These are phyloP conservation scores for Apiospora sp. DNA, from an alignment of 2,329 filamentous ascomycete genomes.

Conservation along the genomic window DNA sequence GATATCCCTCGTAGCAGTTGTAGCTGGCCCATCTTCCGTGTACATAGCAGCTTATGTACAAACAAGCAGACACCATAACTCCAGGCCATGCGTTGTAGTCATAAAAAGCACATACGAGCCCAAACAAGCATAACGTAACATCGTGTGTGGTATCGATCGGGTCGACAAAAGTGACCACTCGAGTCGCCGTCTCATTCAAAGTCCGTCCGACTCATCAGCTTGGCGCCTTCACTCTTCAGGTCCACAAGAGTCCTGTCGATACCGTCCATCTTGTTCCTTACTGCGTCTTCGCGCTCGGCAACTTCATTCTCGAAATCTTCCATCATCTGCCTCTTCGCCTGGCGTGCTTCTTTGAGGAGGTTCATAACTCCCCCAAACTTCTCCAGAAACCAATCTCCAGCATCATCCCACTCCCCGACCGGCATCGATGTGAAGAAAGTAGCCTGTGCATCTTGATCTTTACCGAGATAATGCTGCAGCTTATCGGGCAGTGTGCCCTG, in stretches of 20 bases:
- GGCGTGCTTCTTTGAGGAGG: constrained; percentile 56
- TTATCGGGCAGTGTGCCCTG: constrained; percentile 55
- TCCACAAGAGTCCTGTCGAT: constrained; percentile 63
- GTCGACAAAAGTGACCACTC: neutral
- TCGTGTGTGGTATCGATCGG: neutral
- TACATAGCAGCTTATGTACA: constrained; percentile 9
- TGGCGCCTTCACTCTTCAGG: constrained; percentile 64
- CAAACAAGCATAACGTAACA: constrained; percentile 11
- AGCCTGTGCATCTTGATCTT: constrained; percentile 49
- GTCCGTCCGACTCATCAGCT: constrained; percentile 52
- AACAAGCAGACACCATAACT: constrained; percentile 24
- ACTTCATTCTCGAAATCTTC: constrained; percentile 63
- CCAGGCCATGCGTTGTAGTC: constrained; percentile 26
- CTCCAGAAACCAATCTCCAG: constrained; percentile 67
- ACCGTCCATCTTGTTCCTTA: constrained; percentile 60
- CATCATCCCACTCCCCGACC: constrained; percentile 64
- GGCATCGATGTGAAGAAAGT: constrained; percentile 63
- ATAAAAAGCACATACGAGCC: constrained; percentile 2
- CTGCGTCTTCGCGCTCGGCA: constrained; percentile 60
- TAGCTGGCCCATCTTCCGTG: constrained; percentile 12
- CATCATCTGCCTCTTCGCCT: constrained; percentile 58
- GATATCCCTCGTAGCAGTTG: neutral
- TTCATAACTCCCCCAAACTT: constrained; percentile 60
- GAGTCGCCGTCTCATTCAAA: constrained; percentile 24
- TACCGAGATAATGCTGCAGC: constrained; percentile 55